These are phyloP conservation scores for Coemansia sp. DNA, from an alignment of 192 early-diverging fungal genomes.

Conservation along the genomic window DNA sequence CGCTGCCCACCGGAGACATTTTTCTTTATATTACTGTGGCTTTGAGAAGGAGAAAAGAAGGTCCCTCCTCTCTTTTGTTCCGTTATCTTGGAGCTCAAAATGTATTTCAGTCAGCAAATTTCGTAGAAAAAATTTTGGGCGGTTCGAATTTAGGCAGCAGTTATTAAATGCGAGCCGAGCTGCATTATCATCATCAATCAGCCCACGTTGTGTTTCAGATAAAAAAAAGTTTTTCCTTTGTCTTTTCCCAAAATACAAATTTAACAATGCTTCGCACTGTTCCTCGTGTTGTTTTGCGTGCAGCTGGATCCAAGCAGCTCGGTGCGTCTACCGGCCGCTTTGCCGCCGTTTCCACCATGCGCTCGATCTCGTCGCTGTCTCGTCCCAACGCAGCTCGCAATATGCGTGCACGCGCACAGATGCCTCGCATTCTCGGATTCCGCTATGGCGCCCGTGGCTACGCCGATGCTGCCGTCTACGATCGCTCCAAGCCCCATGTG, in stretches of 20 bases:
- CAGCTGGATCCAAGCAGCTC: constrained; percentile 11
- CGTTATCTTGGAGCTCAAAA: not conserved
- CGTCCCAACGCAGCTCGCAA: not conserved
- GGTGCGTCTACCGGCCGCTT: constrained; percentile 7
- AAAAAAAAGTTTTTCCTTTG: no score
- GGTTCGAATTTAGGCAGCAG: not conserved
- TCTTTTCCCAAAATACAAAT: no score
- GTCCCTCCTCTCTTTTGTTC: not conserved
- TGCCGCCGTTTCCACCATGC: constrained; percentile 9
- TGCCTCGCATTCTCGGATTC: constrained; percentile 1
- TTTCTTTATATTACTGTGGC: not conserved
- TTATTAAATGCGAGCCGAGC: not conserved
- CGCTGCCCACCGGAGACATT: constrained; percentile 51
- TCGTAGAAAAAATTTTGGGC: constrained; percentile 10
- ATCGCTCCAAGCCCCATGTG: constrained; percentile 91
- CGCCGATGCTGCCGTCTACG: constrained; percentile 64
- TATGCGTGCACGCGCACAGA: constrained; percentile 6
- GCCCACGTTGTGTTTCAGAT: no score
- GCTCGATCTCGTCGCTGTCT: constrained; percentile 36
- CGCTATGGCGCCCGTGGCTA: constrained; percentile 26
- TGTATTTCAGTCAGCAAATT: not conserved
- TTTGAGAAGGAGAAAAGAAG: not conserved
- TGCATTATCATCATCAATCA: not conserved
- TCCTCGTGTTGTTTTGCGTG: constrained; percentile 24
- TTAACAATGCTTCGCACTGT: constrained; percentile 44